Conservation (phyloP, 2,329 filamentous ascomycete genomes). For the Trichoderma breve region DNA sequence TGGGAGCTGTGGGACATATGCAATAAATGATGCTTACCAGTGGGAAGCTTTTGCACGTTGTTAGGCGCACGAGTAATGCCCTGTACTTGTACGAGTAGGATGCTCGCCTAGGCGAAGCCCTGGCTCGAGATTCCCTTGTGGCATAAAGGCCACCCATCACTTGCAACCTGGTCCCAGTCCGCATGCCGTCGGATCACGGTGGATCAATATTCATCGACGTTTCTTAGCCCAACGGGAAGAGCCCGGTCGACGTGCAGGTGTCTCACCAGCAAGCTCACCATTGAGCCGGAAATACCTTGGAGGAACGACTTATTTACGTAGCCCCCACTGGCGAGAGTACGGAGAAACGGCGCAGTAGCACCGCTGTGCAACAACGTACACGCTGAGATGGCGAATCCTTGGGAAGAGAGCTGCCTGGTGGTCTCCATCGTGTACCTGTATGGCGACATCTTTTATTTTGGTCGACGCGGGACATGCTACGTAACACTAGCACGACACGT, state of each 20-base stretch:
- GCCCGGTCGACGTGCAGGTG: conserved; percentile 11
- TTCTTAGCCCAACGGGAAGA: conserved; percentile 6
- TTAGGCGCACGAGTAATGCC: conserved; percentile 12
- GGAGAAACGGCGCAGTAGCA: neutral
- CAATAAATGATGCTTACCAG: neutral
- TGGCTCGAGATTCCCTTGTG: neutral
- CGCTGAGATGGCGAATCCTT: neutral
- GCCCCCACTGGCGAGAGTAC: conserved; percentile 2
- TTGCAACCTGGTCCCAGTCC: conserved; percentile 1
- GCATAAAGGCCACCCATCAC: neutral
- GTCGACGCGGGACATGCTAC: conserved; percentile 5
- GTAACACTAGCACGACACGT: neutral
- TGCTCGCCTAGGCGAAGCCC: conserved; percentile 8
- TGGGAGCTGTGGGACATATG: conserved; percentile 5
- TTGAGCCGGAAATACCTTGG: conserved; percentile 18
- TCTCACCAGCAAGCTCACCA: conserved; percentile 18
- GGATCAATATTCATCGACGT: conserved; percentile 14
- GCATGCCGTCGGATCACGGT: conserved; percentile 19
- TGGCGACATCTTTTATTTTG: neutral
- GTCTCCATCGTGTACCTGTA: neutral
- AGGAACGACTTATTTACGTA: conserved; percentile 8
- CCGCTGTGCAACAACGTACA: conserved; percentile 3
- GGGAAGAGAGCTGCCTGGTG: neutral
- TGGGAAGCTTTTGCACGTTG: neutral
- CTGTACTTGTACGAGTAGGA: neutral